A percentile compares a stretch with the other conserved stretches of the same genome.
Evolutionary conservation across 768 basidiomycete species (phyloP).

Genomic region (Suillus hirtellus): DNA sequence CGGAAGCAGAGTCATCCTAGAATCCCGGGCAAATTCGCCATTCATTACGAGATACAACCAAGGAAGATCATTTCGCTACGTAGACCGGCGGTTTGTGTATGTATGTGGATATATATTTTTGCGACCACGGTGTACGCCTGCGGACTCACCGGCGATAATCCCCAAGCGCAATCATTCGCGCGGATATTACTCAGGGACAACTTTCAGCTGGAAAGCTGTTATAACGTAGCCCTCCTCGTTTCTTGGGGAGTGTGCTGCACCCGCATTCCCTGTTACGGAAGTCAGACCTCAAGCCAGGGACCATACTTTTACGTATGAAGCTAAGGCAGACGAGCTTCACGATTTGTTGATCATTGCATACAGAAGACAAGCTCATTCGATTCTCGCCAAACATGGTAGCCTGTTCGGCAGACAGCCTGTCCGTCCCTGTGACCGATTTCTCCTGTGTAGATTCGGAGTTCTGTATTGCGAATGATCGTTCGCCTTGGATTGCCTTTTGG

Average conservation of each 20-base stretch:
- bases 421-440: neutral
- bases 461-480: neutral
- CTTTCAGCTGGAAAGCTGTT: neutral
- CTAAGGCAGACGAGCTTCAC: neutral
- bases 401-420: neutral
- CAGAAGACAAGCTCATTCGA: neutral
- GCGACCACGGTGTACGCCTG: neutral
- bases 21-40: neutral
- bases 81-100: neutral
- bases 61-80: neutral
- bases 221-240: neutral
- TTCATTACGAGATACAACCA: no score
- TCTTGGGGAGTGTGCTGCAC: neutral
- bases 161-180: neutral
- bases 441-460: neutral
- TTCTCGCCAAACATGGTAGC: neutral
- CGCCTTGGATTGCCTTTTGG: neutral
- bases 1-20: neutral
- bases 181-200: neutral
- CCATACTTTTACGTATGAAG: neutral
- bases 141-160: neutral
- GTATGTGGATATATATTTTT: slow-evolving; percentile 6
- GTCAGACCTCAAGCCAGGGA: neutral
- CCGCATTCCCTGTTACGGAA: neutral
- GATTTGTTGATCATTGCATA: neutral